A percentile compares a stretch with the other conserved stretches of the same genome.
phyloP scores from a whole-genome alignment of 257 asterid genomes.

The Salvia hispanica region DNA sequence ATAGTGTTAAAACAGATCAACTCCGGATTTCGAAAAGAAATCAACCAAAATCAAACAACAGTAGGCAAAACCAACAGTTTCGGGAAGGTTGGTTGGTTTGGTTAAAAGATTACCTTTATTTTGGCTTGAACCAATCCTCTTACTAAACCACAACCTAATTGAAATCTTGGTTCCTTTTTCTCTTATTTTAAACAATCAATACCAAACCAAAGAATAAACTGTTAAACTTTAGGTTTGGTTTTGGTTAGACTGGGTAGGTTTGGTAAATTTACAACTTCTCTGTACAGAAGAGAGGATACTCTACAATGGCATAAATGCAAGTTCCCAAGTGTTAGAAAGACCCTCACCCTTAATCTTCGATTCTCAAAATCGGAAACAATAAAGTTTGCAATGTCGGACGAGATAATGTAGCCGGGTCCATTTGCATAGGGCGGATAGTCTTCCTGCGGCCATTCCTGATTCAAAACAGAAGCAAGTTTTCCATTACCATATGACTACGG shows the following conservation, averaged over 20 bases:
- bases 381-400: conserved; percentile 77
- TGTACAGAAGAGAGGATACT: not conserved
- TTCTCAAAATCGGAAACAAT: conserved; percentile 69
- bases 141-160: not conserved
- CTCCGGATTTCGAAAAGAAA: not conserved
- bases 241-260: not conserved
- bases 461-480: conserved; percentile 5
- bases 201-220: not conserved
- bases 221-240: not conserved
- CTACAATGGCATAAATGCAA: not conserved
- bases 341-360: conserved; percentile 65
- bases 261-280: not conserved
- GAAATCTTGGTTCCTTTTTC: not conserved
- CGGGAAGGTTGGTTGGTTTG: conserved; percentile 10
- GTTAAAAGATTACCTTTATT: not conserved
- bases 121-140: not conserved
- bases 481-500: conserved; percentile 6
- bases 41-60: not conserved
- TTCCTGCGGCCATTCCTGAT: conserved; percentile 96
- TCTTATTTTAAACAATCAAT: not conserved
- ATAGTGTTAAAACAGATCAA: not conserved
- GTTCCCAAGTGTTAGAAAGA: not conserved
- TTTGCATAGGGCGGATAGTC: conserved; percentile 94
- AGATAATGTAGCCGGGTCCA: conserved; percentile 93
- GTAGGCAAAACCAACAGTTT: not conserved